phyloP scores from a whole-genome alignment of 306 rosid genomes.

The Cucurbita maxima region DNA sequence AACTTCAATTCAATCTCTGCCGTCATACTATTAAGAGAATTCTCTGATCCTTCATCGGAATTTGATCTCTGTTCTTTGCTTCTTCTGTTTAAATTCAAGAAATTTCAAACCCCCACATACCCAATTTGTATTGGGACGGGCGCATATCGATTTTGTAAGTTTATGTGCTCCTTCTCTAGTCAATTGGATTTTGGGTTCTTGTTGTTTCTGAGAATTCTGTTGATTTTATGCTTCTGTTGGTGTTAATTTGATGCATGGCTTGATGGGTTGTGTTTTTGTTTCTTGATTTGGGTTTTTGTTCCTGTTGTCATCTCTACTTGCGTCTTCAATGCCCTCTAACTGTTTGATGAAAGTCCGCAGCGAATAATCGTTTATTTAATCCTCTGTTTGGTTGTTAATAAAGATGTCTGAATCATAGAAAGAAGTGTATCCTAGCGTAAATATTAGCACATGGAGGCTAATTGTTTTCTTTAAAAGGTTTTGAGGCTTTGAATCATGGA shows the following conservation, averaged over 20 bases:
- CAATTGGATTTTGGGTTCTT: conserved; percentile 14
- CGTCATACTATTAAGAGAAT: conserved; percentile 17
- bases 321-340: neutral
- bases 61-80: neutral
- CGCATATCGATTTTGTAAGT: conserved; percentile 5
- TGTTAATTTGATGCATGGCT: conserved; percentile 9
- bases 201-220: conserved; percentile 3
- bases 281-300: conserved; percentile 16
- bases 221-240: conserved; percentile 6
- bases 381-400: neutral
- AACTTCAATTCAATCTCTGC: conserved; percentile 10
- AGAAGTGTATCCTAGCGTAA: neutral
- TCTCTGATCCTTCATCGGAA: neutral
- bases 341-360: neutral
- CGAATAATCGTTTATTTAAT: neutral
- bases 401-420: conserved; percentile 3
- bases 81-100: neutral
- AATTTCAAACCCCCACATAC: neutral
- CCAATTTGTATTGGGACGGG: conserved; percentile 20
- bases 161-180: conserved; percentile 5
- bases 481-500: neutral
- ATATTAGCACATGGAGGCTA: neutral
- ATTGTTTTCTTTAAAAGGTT: neutral
- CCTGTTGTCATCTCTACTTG: neutral
- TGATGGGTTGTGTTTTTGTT: conserved; percentile 7